A percentile compares a stretch with the other conserved stretches of the same genome.
Evolutionary conservation across 2,329 filamentous ascomycete species (phyloP).

Genomic region (Colletotrichum chrysophilum): DNA sequence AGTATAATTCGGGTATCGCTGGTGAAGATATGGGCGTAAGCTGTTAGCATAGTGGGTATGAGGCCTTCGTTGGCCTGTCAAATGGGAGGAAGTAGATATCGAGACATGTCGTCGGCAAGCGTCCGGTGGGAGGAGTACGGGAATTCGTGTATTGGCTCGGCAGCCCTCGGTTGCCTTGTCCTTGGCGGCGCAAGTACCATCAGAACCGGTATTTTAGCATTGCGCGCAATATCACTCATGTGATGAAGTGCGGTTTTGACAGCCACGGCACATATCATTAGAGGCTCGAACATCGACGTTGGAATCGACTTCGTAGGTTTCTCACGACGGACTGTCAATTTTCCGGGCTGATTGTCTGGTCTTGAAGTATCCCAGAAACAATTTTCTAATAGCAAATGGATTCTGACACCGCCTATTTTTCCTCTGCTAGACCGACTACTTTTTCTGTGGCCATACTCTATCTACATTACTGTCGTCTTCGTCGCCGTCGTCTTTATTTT

Average conservation of each 20-base stretch:
- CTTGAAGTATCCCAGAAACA: neutral
- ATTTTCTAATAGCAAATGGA: too few species aligned
- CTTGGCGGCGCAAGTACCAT: neutral
- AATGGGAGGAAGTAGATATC: neutral
- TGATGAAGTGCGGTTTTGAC: neutral
- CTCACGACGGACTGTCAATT: rapidly evolving
- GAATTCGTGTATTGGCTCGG: neutral
- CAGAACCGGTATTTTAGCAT: rapidly evolving
- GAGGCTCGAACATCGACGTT: neutral
- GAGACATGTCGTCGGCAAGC: too few species aligned
- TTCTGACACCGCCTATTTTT: too few species aligned
- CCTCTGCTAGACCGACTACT: too few species aligned
- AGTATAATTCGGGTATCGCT: neutral
- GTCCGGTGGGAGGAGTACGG: neutral
- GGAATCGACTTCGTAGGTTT: neutral
- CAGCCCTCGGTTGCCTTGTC: too few species aligned
- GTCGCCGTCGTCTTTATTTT: too few species aligned
- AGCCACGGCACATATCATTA: neutral
- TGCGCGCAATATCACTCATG: neutral
- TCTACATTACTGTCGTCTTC: too few species aligned
- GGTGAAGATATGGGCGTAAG: neutral
- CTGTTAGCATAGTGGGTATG: rapidly evolving
- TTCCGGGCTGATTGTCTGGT: neutral
- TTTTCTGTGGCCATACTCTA: too few species aligned
- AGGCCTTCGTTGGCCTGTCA: neutral